Evolutionary conservation across 2,329 filamentous ascomycete species (phyloP).

Genomic region (Xylariomycetidae sp.): DNA sequence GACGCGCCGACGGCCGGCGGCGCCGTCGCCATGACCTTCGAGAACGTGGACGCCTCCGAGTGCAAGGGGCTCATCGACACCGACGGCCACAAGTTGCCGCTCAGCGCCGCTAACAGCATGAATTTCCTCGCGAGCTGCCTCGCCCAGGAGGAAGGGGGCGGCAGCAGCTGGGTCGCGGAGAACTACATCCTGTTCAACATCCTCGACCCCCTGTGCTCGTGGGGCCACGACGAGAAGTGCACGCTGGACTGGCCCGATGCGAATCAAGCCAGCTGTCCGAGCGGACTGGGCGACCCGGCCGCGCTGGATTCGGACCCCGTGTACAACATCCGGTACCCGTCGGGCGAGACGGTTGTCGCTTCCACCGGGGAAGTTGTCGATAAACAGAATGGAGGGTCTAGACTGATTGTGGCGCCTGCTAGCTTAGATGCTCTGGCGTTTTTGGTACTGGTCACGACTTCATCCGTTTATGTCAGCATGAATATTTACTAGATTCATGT

Average conservation of each 20-base stretch:
- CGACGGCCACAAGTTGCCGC: conserved; percentile 44
- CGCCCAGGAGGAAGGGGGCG: conserved; percentile 24
- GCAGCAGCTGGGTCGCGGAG: neutral
- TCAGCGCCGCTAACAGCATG: conserved; percentile 54
- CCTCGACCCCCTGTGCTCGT: conserved; percentile 43
- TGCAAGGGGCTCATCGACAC: conserved; percentile 48
- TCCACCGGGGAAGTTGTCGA: conserved; percentile 25
- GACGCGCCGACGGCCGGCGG: conserved; percentile 43
- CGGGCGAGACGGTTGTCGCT: conserved; percentile 37
- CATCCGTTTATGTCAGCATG: no score
- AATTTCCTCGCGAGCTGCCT: conserved; percentile 47
- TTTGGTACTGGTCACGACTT: no score
- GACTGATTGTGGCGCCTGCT: no score
- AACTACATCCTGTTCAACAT: conserved; percentile 36
- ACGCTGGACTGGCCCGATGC: conserved; percentile 39
- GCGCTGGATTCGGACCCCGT: conserved; percentile 35
- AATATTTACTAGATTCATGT: no score
- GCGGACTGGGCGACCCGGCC: conserved; percentile 34
- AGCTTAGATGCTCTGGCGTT: no score
- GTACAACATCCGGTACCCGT: conserved; percentile 48
- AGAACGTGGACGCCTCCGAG: conserved; percentile 41
- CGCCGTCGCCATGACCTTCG: conserved; percentile 45
- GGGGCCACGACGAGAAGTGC: conserved; percentile 48
- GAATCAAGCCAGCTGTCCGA: conserved; percentile 50
- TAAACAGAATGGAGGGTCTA: no score